Percentiles rank a stretch among this genome's conserved stretches.
Conservation (phyloP, 73 alveolate genomes). For the Stentor roeselii region DNA sequence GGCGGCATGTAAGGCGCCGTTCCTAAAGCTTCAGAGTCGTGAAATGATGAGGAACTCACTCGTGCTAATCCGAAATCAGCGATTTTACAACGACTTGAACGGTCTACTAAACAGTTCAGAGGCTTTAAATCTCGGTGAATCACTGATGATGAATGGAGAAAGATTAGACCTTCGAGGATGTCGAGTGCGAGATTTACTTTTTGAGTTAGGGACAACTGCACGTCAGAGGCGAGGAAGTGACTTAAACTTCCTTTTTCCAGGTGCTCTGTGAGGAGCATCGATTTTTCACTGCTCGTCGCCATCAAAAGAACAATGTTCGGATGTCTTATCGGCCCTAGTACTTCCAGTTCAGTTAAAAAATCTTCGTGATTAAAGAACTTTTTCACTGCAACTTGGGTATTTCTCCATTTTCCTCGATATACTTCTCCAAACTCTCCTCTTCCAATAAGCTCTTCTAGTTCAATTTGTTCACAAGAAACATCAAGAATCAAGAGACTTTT, state of each 20-base stretch:
- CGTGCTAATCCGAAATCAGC: neutral
- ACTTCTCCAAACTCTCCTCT: slow-evolving; percentile 97
- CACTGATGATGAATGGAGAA: neutral
- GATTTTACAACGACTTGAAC: neutral
- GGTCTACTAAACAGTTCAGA: neutral
- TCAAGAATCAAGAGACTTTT: too few species aligned
- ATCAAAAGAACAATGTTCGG: slow-evolving; percentile 90
- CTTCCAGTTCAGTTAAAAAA: slow-evolving; percentile 88
- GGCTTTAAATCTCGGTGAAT: neutral
- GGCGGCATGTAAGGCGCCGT: neutral
- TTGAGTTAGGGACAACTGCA: slow-evolving; percentile 54
- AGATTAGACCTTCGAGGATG: neutral
- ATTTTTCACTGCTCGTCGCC: slow-evolving; percentile 89
- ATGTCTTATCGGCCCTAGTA: slow-evolving; percentile 91
- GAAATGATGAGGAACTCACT: neutral
- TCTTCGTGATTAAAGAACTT: slow-evolving; percentile 89
- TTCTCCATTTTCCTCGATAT: slow-evolving; percentile 80
- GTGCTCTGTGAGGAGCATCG: slow-evolving; percentile 87
- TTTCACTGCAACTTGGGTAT: slow-evolving; percentile 93
- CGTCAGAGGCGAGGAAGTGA: slow-evolving; percentile 80
- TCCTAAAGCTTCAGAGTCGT: neutral
- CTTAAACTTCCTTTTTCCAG: slow-evolving; percentile 79
- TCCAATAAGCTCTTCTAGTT: slow-evolving; percentile 79
- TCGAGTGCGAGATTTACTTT: slow-evolving; percentile 65
- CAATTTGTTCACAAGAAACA: too few species aligned